phyloP scores from a whole-genome alignment of 306 rosid genomes.

The Neltuma alba region DNA sequence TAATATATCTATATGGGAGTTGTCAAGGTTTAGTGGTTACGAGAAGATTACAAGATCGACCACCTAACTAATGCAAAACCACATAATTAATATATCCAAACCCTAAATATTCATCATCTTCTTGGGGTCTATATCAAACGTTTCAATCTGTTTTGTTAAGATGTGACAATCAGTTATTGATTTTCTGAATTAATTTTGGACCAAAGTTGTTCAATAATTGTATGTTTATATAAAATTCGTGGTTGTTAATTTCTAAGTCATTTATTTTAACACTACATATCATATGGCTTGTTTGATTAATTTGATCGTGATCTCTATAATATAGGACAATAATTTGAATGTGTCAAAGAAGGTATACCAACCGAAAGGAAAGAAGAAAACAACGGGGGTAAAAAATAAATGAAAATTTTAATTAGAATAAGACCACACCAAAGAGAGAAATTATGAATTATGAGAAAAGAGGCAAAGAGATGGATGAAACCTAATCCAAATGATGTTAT shows the following conservation, averaged over 20 bases:
- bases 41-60: conserved; percentile 16
- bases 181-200: background rate
- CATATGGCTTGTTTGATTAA: background rate
- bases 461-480: background rate
- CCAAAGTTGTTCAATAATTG: background rate
- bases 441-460: background rate
- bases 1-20: conserved; percentile 18
- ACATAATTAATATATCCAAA: conserved; percentile 1
- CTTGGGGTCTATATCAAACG: conserved; percentile 6
- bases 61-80: conserved; percentile 39
- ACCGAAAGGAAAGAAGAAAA: conserved; percentile 5
- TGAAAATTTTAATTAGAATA: background rate
- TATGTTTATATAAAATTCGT: background rate
- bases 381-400: background rate
- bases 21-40: conserved; percentile 42
- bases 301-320: background rate
- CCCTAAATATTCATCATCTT: conserved; percentile 11
- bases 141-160: conserved; percentile 48
- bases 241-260: background rate
- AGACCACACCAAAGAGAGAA: background rate
- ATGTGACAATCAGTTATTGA: conserved; percentile 36
- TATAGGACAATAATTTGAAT: background rate
- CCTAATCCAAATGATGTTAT: conserved; percentile 12
- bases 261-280: background rate
- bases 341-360: conserved; percentile 29